phyloP scores from a whole-genome alignment of 2,329 filamentous ascomycete genomes.

The Magnaporthiopsis rhizophila region DNA sequence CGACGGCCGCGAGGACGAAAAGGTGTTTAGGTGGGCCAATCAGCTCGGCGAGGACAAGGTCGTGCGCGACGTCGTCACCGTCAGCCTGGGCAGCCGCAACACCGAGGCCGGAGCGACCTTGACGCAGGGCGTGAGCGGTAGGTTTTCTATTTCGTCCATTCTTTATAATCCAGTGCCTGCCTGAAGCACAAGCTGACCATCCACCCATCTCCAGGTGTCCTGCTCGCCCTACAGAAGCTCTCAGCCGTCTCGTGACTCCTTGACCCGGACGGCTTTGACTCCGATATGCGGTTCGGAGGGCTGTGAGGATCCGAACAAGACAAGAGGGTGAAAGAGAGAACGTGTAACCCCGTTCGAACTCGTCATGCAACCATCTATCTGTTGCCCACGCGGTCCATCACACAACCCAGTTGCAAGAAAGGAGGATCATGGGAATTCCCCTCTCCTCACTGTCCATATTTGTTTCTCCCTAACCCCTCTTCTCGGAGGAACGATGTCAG shows the following conservation, averaged over 20 bases:
- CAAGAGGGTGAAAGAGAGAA: no score
- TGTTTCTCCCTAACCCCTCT: background rate
- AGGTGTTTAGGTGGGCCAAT: slow-evolving; percentile 93
- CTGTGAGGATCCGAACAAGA: background rate
- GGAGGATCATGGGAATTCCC: background rate
- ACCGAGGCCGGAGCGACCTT: slow-evolving; percentile 80
- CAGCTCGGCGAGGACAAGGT: slow-evolving; percentile 50
- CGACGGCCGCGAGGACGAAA: slow-evolving; percentile 87
- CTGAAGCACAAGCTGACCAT: no score
- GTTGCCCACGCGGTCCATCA: no score
- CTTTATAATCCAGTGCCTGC: no score
- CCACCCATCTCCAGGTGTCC: background rate
- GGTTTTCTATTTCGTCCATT: slow-evolving; percentile 23
- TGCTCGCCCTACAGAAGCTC: slow-evolving; percentile 29
- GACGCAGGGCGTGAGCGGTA: slow-evolving; percentile 87
- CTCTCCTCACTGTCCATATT: background rate
- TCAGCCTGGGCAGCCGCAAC: slow-evolving; percentile 78
- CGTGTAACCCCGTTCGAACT: no score
- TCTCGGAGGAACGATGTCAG: background rate
- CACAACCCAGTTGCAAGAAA: background rate
- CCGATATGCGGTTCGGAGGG: slow-evolving; percentile 1
- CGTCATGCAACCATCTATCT: no score
- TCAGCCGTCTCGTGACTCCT: slow-evolving; percentile 16
- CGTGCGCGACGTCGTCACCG: slow-evolving; percentile 68
- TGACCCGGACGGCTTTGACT: slow-evolving; percentile 6